These are phyloP conservation scores for Ascoidea rubescens DNA, from an alignment of 805 yeast species.

Conservation along the genomic window DNA sequence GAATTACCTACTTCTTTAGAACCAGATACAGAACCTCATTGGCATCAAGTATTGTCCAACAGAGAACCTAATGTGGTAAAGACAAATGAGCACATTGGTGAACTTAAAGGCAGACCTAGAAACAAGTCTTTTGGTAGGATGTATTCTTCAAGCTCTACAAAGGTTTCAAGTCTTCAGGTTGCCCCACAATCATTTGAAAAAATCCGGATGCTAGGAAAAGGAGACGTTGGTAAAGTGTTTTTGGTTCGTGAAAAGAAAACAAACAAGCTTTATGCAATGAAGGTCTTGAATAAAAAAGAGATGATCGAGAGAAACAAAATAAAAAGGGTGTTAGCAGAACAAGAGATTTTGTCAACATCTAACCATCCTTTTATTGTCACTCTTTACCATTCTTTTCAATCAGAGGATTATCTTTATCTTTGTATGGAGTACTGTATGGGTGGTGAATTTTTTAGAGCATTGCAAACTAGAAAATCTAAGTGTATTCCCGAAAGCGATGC, in stretches of 20 bases:
- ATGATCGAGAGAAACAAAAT: conserved; percentile 93
- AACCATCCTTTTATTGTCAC: conserved; percentile 97
- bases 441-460: conserved; percentile 93
- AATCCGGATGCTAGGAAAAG: conserved; percentile 82
- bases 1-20: conserved; percentile 1
- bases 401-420: conserved; percentile 77
- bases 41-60: too few species aligned
- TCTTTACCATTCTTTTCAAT: conserved; percentile 89
- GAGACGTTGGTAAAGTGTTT: conserved; percentile 96
- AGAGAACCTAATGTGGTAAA: conserved; percentile 8
- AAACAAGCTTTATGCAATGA: conserved; percentile 79
- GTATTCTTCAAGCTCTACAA: conserved; percentile 64
- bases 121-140: conserved; percentile 39
- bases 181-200: conserved; percentile 81
- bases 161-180: conserved; percentile 65
- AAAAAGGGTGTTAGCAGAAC: conserved; percentile 91
- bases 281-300: conserved; percentile 76
- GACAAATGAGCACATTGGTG: conserved; percentile 22
- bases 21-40: conserved; percentile 3
- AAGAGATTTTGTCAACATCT: conserved; percentile 87
- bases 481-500: conserved; percentile 85
- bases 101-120: conserved; percentile 24
- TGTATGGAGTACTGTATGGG: conserved; percentile 99
- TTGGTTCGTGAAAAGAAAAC: conserved; percentile 73
- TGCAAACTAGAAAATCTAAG: conserved; percentile 80